Percentiles rank a stretch among this genome's conserved stretches.
Conservation (phyloP, 352 stramenopile species). For the Phytophthora quininea region DNA sequence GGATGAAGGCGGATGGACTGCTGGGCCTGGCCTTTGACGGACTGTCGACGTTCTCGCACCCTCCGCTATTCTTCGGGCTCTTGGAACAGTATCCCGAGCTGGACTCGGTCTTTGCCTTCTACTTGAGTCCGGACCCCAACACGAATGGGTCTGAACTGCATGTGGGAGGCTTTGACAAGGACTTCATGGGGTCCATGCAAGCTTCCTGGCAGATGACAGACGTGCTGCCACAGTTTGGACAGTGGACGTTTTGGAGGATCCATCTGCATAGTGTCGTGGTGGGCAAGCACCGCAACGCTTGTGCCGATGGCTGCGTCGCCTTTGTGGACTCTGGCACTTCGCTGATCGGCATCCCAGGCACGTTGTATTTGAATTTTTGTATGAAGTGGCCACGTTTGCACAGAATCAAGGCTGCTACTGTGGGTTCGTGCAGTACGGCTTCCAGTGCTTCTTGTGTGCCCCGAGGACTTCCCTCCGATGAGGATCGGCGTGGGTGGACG, state of each 20-base stretch:
- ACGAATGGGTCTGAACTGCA: slow-evolving; percentile 76
- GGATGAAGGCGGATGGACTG: slow-evolving; percentile 94
- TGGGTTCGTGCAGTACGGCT: slow-evolving; percentile 79
- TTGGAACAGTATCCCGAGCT: slow-evolving; percentile 66
- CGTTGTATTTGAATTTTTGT: slow-evolving; percentile 74
- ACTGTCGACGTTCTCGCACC: slow-evolving; percentile 85
- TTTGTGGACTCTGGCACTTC: slow-evolving; percentile 98
- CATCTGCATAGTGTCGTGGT: slow-evolving; percentile 71
- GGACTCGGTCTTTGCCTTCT: slow-evolving; percentile 95
- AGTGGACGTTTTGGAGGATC: slow-evolving; percentile 88
- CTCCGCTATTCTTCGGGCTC: slow-evolving; percentile 72
- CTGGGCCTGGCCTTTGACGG: slow-evolving; percentile 95
- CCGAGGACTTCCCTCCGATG: slow-evolving; percentile 66
- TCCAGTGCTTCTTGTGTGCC: slow-evolving; percentile 82
- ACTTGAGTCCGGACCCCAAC: slow-evolving; percentile 91
- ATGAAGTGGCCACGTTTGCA: slow-evolving; percentile 66
- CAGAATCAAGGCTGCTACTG: slow-evolving; percentile 78
- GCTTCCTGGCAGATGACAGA: slow-evolving; percentile 73
- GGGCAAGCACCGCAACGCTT: slow-evolving; percentile 49
- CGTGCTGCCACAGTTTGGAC: slow-evolving; percentile 76
- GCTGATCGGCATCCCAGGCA: slow-evolving; percentile 93
- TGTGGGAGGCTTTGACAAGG: slow-evolving; percentile 68
- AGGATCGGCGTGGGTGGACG: slow-evolving; percentile 63
- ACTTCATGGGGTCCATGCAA: slow-evolving; percentile 51
- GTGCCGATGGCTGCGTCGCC: slow-evolving; percentile 69